Base-by-base conservation (phyloP, 2,329 filamentous ascomycete genomes). In the Cytospora schulzeri region DNA sequence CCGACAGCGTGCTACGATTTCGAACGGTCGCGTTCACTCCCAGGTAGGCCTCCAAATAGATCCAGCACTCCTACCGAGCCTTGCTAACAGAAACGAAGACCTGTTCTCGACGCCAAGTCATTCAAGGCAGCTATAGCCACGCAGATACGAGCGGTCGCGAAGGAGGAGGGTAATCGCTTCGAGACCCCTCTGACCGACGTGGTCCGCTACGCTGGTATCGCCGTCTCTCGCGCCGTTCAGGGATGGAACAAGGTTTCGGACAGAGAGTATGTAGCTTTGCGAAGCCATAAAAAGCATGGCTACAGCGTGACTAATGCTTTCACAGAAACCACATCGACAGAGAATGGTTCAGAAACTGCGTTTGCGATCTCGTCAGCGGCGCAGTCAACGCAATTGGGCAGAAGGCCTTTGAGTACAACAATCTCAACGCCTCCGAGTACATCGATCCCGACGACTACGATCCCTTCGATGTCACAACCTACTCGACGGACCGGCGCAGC, bases 1-100 rank as follows among this genome's bases (percentile, higher is more conserved):
- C 55, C 5, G 60, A 63, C 19, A 55, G 50, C 28, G 63, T 63
- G 14, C 28, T 65, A 29, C 50, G 50, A 38, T 65, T 65, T 26
- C 55, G 60, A 0, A 22, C 17, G 12, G 14, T 33, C 15, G 26
- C 48, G 3, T 63, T 65, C 12, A 17, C 33, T 9, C 31, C 29
- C 14, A 56, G 51, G 63, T 65, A 15, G 31, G 55, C n/a, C 5
- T 2, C 22, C 8, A 24, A 17, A 15, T 2, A 1, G 2, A 19
- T 0, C 3, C 11, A 17, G n/a, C n/a, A n/a, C n/a, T n/a, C n/a
- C n/a, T n/a, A n/a, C n/a, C n/a, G n/a, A n/a, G n/a, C n/a, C n/a
- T n/a, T n/a, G 8, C 50, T 59, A 31, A 63, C 17, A 14, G 12
- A 1, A 3, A 2, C 5, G 4, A 53, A 62, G 55, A 19, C 60